phyloP scores from a whole-genome alignment of 108 stramenopile species.

The Cyclostephanos invisitatus region DNA sequence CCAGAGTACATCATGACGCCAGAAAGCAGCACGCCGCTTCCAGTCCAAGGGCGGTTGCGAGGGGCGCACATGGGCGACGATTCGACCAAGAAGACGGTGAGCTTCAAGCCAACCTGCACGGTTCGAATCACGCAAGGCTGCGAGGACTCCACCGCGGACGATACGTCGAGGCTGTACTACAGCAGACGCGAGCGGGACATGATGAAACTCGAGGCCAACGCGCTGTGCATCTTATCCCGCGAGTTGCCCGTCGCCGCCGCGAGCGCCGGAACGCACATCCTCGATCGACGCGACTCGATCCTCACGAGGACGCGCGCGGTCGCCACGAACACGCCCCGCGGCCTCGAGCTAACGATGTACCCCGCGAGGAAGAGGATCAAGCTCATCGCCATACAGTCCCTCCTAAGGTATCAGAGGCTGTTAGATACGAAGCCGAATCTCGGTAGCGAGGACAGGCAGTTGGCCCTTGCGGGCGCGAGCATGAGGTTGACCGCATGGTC shows the following conservation, averaged over 20 bases:
- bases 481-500: conserved; percentile 1
- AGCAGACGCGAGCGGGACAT: neutral
- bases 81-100: conserved; percentile 1
- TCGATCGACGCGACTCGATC: neutral
- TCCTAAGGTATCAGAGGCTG: neutral
- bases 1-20: no score
- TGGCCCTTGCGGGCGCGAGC: neutral
- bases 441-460: neutral
- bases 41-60: no score
- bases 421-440: conserved; percentile 2
- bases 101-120: neutral
- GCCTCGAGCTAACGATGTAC: neutral
- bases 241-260: neutral
- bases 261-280: neutral
- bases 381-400: neutral
- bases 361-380: neutral
- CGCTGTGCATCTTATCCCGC: neutral
- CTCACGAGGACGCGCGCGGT: neutral
- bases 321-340: neutral
- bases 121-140: neutral
- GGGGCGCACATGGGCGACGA: neutral
- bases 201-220: neutral
- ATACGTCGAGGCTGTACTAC: neutral
- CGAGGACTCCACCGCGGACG: neutral
- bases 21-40: no score